Conservation (phyloP, 139 green algal genomes). For the Tetradesmus obliquus region DNA sequence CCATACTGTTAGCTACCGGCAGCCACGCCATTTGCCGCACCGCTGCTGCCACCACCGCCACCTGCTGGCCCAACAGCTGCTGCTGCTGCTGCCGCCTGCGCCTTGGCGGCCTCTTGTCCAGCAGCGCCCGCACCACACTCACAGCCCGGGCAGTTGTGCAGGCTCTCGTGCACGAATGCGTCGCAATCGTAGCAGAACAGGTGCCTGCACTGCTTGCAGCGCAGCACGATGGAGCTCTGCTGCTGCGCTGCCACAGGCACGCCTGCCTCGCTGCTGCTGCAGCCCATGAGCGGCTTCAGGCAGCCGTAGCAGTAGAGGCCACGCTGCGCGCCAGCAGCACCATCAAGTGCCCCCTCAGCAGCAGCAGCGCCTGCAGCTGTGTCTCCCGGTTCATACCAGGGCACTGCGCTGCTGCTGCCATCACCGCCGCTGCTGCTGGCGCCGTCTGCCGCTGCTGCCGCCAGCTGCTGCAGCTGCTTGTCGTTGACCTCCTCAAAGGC, state of each 20-base stretch:
- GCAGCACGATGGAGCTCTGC: constrained; percentile 59
- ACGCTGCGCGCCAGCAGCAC: background rate
- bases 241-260: background rate
- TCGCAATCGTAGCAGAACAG: constrained; percentile 98
- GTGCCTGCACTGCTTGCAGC: constrained; percentile 80
- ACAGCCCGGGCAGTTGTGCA: constrained; percentile 98
- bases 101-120: background rate
- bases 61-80: background rate
- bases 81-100: background rate
- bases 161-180: constrained; percentile 88
- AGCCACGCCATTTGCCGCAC: background rate
- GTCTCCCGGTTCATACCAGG: background rate
- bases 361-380: background rate
- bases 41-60: too few species aligned
- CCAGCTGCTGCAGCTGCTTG: constrained; percentile 1
- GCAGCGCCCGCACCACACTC: constrained; percentile 53
- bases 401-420: background rate
- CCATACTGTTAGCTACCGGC: background rate
- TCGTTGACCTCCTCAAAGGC: constrained; percentile 77
- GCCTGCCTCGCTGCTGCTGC: constrained; percentile 8
- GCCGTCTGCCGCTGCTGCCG: constrained; percentile 31
- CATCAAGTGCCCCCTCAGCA: background rate
- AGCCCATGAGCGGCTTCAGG: constrained; percentile 44
- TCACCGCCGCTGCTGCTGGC: background rate
- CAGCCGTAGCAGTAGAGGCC: constrained; percentile 72